Conservation (phyloP, 1,284 basidiomycete species). For the Garcileccinum viscosum region DNA sequence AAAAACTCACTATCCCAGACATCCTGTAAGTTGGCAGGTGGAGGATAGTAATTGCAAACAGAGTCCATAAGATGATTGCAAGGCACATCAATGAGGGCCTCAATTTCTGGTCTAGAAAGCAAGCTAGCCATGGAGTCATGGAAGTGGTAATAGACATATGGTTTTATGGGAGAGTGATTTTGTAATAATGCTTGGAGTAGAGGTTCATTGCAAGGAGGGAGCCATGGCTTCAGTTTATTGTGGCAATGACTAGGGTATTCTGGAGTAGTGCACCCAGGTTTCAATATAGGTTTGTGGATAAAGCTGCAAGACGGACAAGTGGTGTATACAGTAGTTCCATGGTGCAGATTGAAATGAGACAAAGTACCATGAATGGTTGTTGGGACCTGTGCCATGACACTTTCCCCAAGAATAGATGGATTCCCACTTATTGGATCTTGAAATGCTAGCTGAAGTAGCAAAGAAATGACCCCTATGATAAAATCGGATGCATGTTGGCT, state of each 20-base stretch:
- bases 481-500: neutral
- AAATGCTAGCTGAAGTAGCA: neutral
- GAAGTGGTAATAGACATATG: slow-evolving; percentile 10
- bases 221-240: slow-evolving; percentile 4
- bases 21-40: neutral
- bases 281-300: slow-evolving; percentile 1
- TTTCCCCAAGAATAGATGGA: neutral
- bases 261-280: neutral
- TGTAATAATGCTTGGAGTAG: neutral
- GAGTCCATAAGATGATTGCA: slow-evolving; percentile 8
- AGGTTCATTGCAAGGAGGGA: slow-evolving; percentile 2
- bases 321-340: neutral
- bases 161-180: slow-evolving; percentile 6
- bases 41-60: neutral
- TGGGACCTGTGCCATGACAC: neutral
- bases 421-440: neutral
- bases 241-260: slow-evolving; percentile 6
- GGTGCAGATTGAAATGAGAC: slow-evolving; percentile 1
- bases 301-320: slow-evolving; percentile 10
- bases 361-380: neutral
- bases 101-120: slow-evolving; percentile 4
- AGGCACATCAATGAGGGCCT: neutral
- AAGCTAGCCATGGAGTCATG: neutral
- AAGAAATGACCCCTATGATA: slow-evolving; percentile 1
- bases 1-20: slow-evolving; percentile 11